Evolutionary conservation across 768 basidiomycete species (phyloP), one percentile per base, ranked within the genome.

Genomic region (Mycena galopus): DNA sequence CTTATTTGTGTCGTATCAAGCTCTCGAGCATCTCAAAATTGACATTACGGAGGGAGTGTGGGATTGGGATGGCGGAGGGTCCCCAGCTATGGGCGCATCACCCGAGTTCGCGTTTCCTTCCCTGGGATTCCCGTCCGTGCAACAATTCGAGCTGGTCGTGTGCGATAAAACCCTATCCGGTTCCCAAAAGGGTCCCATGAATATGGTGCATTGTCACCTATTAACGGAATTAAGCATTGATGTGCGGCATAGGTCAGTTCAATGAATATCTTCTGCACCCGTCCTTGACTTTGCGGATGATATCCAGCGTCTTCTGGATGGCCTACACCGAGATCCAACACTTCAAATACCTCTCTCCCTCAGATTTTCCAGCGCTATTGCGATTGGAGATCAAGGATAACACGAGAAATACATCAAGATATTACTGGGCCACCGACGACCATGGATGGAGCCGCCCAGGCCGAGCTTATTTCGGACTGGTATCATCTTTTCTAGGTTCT

Each of bases 121-220:
- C 50, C 56, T 79, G n/a, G 71, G 75, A 2, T 78, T 78, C 56
- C 77, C 78, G 6, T 75, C 77, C 3, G 56, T 79, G 25, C 57
- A 50, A 27, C 68, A 71, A 17, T 61, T 79, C 27, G 73, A 76
- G 32, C 64, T 78, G 58, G 65, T 70, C 19, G 77, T 77, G 8
- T 71, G 70, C 23, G 78, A 79, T 47, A 63, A 73, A 29, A 76
- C 77, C 1, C 37, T 79, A 19, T 29, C 19, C 4, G 51, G 32
- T 11, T 50, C 71, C 9, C n/a, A 21, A 10, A 55, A 55, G 11
- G 77, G 77, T 4, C 76, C 77, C 2, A 56, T 79, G 76, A 68
- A 78, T 21, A 47, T 79, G 17, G 68, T 78, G 23, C 47, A 69
- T 11, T 74, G 66, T 35, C 56, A 69, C 32, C 25, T 61, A 9